Evolutionary conservation across 129 eudicot species (phyloP).

Genomic region (Daucus carota): DNA sequence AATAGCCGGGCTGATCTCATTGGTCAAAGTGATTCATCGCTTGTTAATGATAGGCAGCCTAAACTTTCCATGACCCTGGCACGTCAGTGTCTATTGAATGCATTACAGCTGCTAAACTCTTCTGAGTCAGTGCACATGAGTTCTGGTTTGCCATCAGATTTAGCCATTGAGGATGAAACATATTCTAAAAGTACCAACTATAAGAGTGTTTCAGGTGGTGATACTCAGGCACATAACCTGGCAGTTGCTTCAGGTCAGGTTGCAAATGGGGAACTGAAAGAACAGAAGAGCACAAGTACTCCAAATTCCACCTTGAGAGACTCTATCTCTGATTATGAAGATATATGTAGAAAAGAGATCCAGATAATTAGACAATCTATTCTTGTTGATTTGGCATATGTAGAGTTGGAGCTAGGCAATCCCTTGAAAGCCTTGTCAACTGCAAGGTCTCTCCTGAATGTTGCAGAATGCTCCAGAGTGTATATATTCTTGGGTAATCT

Average conservation of each 20-base stretch:
- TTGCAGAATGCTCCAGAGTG: conserved; percentile 56
- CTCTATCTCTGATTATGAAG: conserved; percentile 49
- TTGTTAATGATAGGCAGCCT: conserved; percentile 19
- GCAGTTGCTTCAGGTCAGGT: too few species aligned
- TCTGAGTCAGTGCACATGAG: conserved; percentile 21
- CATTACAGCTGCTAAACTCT: conserved; percentile 44
- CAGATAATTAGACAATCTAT: conserved; percentile 56
- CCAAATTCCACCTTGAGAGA: conserved; percentile 30
- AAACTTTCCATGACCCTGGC: conserved; percentile 65
- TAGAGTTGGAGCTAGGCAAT: conserved; percentile 72
- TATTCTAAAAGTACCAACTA: conserved; percentile 15
- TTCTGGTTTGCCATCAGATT: conserved; percentile 22
- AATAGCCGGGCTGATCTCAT: conserved; percentile 26
- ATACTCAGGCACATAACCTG: conserved; percentile 23
- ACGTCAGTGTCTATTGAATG: conserved; percentile 64
- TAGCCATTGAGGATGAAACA: conserved; percentile 22
- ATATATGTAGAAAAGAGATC: conserved; percentile 50
- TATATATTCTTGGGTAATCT: conserved; percentile 56
- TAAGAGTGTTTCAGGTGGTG: conserved; percentile 27
- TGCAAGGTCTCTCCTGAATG: conserved; percentile 58
- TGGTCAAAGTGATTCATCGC: conserved; percentile 19
- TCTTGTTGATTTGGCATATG: conserved; percentile 76
- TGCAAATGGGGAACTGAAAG: conserved; percentile 76
- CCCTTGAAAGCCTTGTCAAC: conserved; percentile 55
- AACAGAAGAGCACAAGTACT: conserved; percentile 49